These are phyloP conservation scores for Colletotrichum sp. DNA, from an alignment of 2,329 filamentous ascomycete species.

Conservation along the genomic window DNA sequence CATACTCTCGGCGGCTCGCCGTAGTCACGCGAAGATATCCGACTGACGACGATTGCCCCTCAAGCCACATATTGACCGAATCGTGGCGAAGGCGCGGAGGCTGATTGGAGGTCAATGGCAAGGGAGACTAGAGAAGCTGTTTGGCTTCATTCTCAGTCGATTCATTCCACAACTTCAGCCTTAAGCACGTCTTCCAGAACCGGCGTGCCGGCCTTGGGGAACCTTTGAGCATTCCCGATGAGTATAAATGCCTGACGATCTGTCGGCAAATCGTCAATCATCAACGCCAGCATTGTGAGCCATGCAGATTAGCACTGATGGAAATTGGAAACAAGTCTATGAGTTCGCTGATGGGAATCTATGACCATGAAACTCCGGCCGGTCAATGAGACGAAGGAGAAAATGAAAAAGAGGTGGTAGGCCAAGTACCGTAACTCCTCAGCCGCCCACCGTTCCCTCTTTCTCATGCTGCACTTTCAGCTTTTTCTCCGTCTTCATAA, in stretches of 20 bases:
- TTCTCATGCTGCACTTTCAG: conserved; percentile 76
- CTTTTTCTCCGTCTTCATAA: conserved; percentile 96
- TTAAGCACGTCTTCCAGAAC: background rate
- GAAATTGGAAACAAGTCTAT: background rate
- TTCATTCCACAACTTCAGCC: background rate
- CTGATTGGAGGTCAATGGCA: background rate
- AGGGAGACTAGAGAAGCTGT: rapidly evolving
- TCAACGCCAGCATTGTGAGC: background rate
- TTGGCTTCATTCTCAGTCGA: background rate
- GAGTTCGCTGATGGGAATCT: background rate
- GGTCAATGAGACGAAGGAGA: background rate
- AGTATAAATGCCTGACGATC: background rate
- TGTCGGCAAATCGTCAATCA: background rate
- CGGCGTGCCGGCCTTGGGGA: background rate
- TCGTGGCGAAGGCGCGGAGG: background rate
- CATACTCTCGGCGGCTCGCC: background rate
- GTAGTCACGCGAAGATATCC: background rate
- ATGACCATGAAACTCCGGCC: background rate
- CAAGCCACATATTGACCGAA: background rate
- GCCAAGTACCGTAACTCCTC: conserved; percentile 20
- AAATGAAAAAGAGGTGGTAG: background rate
- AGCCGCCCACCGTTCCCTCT: conserved; percentile 56
- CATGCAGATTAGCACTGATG: background rate
- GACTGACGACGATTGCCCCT: background rate
- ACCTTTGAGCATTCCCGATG: background rate